These are phyloP conservation scores for Cucurbita pepo DNA, from an alignment of 306 rosid genomes.

Conservation along the genomic window DNA sequence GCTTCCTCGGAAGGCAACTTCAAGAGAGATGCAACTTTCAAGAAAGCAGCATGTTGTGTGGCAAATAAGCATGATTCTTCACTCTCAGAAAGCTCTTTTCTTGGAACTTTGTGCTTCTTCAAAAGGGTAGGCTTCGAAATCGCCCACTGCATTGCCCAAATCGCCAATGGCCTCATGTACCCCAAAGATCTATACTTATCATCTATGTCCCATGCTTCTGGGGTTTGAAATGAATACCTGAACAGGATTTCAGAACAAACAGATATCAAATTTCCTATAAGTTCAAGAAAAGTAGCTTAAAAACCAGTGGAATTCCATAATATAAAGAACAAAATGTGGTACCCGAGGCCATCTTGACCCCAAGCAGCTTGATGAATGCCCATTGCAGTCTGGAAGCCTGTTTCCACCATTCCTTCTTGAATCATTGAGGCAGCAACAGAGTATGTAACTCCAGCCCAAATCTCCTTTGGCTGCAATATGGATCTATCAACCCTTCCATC, in stretches of 20 bases:
- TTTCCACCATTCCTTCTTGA: slow-evolving; percentile 68
- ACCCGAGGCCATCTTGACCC: slow-evolving; percentile 87
- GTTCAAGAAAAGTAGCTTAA: no score
- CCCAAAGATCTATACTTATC: slow-evolving; percentile 56
- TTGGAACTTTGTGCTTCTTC: slow-evolving; percentile 1
- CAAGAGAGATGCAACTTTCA: slow-evolving; percentile 58
- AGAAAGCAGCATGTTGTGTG: slow-evolving; percentile 38
- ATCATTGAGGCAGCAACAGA: slow-evolving; percentile 91
- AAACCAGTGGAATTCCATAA: not conserved
- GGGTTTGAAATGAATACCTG: slow-evolving; percentile 87
- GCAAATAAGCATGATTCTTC: not conserved
- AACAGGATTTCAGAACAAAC: not conserved
- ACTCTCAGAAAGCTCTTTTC: not conserved
- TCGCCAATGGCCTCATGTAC: slow-evolving; percentile 94
- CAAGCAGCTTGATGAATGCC: slow-evolving; percentile 69
- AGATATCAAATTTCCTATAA: no score
- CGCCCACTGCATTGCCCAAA: slow-evolving; percentile 99
- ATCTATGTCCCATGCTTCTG: slow-evolving; percentile 66
- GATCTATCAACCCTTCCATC: slow-evolving; percentile 68
- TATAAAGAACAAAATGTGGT: not conserved
- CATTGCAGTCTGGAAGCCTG: slow-evolving; percentile 66
- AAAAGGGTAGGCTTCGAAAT: slow-evolving; percentile 23
- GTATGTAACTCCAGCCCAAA: slow-evolving; percentile 94
- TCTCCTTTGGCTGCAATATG: slow-evolving; percentile 75
- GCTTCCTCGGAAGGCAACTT: slow-evolving; percentile 33